These are phyloP conservation scores for Blastobotrys chiropterorum DNA, from an alignment of 805 yeast genomes.

Conservation along the genomic window DNA sequence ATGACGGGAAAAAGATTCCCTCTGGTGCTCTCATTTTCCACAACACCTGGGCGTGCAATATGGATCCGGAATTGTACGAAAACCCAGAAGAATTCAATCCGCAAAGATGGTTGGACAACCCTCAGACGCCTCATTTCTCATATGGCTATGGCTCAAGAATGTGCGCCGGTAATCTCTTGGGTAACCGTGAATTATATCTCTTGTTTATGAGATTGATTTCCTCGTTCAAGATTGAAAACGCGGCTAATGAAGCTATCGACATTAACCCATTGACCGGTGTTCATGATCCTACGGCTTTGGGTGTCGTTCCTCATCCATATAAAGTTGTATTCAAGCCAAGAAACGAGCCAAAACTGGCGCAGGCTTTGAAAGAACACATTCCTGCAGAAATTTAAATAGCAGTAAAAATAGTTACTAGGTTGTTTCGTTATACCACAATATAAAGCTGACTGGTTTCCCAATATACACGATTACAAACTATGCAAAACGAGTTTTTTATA, in stretches of 20 bases:
- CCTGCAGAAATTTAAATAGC: background rate
- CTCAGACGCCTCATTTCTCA: constrained; percentile 11
- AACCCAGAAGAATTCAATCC: constrained; percentile 11
- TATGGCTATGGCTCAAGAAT: constrained; percentile 60
- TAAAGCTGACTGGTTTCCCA: too few species aligned
- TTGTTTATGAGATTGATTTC: constrained; percentile 47
- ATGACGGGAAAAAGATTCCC: constrained; percentile 37
- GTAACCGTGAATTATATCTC: constrained; percentile 55
- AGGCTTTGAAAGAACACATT: constrained; percentile 6
- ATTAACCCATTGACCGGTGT: constrained; percentile 21
- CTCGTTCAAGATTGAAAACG: constrained; percentile 39
- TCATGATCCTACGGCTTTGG: constrained; percentile 21
- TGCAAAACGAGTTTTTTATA: constrained; percentile 39
- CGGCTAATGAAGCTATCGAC: constrained; percentile 15
- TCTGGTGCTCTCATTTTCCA: constrained; percentile 48
- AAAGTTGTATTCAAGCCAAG: constrained; percentile 20
- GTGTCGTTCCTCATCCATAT: constrained; percentile 21
- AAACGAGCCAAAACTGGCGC: constrained; percentile 11
- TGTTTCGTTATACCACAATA: too few species aligned
- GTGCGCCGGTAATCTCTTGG: constrained; percentile 62
- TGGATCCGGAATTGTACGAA: constrained; percentile 36
- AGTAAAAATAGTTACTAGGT: background rate
- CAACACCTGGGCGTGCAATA: constrained; percentile 68
- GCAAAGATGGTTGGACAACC: constrained; percentile 7
- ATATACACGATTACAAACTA: too few species aligned